phyloP scores from a whole-genome alignment of 2,329 filamentous ascomycete species.

The Diaporthe ilicicola region DNA sequence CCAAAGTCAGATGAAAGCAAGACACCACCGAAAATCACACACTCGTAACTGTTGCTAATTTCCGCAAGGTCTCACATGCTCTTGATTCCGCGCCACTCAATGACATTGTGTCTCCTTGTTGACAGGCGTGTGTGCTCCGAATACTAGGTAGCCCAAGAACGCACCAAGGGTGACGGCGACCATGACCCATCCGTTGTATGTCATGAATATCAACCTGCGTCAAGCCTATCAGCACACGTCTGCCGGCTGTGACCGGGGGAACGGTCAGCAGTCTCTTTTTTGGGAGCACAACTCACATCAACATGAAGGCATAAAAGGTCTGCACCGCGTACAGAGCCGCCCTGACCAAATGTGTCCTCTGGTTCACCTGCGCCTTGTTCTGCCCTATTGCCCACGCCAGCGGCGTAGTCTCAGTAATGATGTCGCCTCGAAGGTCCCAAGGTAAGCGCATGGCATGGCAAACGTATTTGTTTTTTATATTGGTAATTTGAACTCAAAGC shows the following conservation, averaged over 20 bases:
- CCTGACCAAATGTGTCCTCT: slow-evolving; percentile 80
- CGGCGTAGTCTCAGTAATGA: slow-evolving; percentile 69
- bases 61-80: background rate
- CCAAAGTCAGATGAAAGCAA: background rate
- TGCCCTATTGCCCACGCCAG: slow-evolving; percentile 75
- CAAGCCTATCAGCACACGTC: background rate
- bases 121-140: slow-evolving; percentile 74
- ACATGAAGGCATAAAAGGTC: slow-evolving; percentile 99
- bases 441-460: slow-evolving; percentile 35
- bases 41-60: background rate
- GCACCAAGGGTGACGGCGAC: slow-evolving; percentile 87
- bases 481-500: slow-evolving; percentile 9
- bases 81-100: slow-evolving; percentile 50
- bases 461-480: background rate
- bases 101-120: slow-evolving; percentile 93
- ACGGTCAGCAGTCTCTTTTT: background rate
- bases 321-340: slow-evolving; percentile 87
- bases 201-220: slow-evolving; percentile 95
- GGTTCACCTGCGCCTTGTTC: slow-evolving; percentile 67
- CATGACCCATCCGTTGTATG: slow-evolving; percentile 99
- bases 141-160: slow-evolving; percentile 86
- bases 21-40: background rate
- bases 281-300: slow-evolving; percentile 79
- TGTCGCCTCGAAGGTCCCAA: slow-evolving; percentile 39
- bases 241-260: background rate